Base-by-base conservation (phyloP, 306 rosid genomes). In the Vicia sativa region DNA sequence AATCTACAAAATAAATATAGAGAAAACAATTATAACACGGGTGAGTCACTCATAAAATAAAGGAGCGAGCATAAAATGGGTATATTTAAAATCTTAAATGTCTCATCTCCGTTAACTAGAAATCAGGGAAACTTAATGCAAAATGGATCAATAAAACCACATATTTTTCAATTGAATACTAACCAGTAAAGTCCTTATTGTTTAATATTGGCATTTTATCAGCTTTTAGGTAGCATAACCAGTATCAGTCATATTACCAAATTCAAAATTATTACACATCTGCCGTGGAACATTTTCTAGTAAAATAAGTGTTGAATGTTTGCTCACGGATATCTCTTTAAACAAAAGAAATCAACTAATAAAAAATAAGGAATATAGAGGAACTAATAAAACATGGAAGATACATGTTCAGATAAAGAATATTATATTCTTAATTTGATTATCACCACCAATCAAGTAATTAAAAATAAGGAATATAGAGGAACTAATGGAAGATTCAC, bases 1-100 rank as follows among this genome's bases (percentile, higher is more conserved):
- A 71, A 85, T 72, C 97, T 93, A 82, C 64, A 28, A 68, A 77
- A 56, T 16, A 44, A 18, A 72, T 64, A 45, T 62, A 60, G 54
- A 28, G 41, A 43, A 78, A 89, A 79, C 59, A 59, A 50, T 78
- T 54, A 76, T 9, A 44, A 29, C 56, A 55, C 45, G 9, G 21
- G 52, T 73, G n/a, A 68, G 41, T 64, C 55, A 48, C 61, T 28
- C 41, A 41, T 41, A 34, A 53, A 52, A 44, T 45, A 46, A 43
- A 58, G 67, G 50, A 42, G n/a, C 48, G 11, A 38, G 62, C 25
- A 75, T 23, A 37, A 16, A 13, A 58, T 62, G 13, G 21, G 60
- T 23, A 50, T 23, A 65, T 26, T 74, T 66, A 63, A 70, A 70
- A 39, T 58, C 39, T 39, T 48, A 13, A 37, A 63, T 10, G 29